phyloP scores from a whole-genome alignment of 352 stramenopile genomes.

The Phytophthora cajani region DNA sequence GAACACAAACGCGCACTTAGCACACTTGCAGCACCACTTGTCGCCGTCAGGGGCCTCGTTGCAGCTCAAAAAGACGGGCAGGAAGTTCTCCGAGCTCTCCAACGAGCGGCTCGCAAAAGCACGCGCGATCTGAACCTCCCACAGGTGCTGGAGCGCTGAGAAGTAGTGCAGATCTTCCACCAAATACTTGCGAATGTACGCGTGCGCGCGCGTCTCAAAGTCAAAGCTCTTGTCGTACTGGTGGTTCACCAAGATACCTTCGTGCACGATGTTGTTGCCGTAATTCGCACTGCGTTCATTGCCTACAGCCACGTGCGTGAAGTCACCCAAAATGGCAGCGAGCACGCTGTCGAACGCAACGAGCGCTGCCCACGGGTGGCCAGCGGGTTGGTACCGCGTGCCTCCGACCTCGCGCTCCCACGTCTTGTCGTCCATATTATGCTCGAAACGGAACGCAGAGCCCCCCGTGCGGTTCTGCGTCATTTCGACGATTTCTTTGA shows the following conservation, averaged over 20 bases:
- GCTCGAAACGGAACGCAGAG: slow-evolving; percentile 38
- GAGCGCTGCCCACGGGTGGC: slow-evolving; percentile 47
- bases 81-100: slow-evolving; percentile 30
- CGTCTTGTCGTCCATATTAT: slow-evolving; percentile 39
- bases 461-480: slow-evolving; percentile 25
- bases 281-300: slow-evolving; percentile 53
- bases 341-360: slow-evolving; percentile 51
- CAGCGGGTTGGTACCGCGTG: slow-evolving; percentile 37
- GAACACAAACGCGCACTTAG: slow-evolving; percentile 55
- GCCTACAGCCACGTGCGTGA: slow-evolving; percentile 43
- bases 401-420: slow-evolving; percentile 37
- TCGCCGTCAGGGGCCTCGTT: slow-evolving; percentile 45
- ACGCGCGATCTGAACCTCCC: slow-evolving; percentile 53
- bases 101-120: slow-evolving; percentile 41
- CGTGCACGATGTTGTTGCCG: slow-evolving; percentile 46
- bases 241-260: slow-evolving; percentile 46
- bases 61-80: slow-evolving; percentile 53
- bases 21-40: slow-evolving; percentile 50
- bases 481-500: slow-evolving; percentile 41
- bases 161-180: slow-evolving; percentile 51
- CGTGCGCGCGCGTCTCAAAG: slow-evolving; percentile 40
- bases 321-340: slow-evolving; percentile 36
- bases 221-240: slow-evolving; percentile 61
- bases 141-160: slow-evolving; percentile 50
- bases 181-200: slow-evolving; percentile 47